phyloP scores from a whole-genome alignment of 2,329 filamentous ascomycete genomes.

The Aspergillus ibericus region DNA sequence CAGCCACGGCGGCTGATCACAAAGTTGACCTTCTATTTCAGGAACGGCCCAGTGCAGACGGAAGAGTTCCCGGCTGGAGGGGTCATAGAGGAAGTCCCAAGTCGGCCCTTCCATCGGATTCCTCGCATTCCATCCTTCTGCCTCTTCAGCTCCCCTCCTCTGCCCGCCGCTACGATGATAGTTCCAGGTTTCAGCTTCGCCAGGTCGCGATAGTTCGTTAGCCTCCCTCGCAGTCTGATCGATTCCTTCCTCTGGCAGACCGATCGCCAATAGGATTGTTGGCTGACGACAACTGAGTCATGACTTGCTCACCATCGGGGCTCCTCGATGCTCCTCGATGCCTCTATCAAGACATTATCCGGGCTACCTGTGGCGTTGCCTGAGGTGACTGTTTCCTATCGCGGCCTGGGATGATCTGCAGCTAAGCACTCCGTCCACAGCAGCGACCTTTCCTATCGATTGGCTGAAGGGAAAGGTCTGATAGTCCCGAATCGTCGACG shows the following conservation, averaged over 20 bases:
- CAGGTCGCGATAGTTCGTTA: background rate
- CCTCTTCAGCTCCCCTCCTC: background rate
- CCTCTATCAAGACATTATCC: background rate
- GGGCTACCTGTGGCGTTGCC: background rate
- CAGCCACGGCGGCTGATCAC: slow-evolving; percentile 3
- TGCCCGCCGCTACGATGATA: no score
- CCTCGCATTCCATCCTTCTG: background rate
- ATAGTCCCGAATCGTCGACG: slow-evolving; percentile 6
- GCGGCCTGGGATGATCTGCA: background rate
- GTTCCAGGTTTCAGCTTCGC: slow-evolving; percentile 7
- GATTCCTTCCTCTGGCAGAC: background rate
- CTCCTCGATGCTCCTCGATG: background rate
- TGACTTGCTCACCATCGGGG: background rate
- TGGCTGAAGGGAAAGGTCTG: background rate
- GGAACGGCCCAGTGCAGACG: background rate
- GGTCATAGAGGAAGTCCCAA: background rate
- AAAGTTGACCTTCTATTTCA: background rate
- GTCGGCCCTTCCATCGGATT: background rate
- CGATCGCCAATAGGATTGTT: background rate
- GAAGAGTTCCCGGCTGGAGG: background rate
- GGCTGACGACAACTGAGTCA: slow-evolving; percentile 4
- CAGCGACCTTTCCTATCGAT: background rate
- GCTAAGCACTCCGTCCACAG: background rate
- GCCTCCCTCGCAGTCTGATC: background rate
- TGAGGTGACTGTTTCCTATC: background rate